These are phyloP conservation scores for Alternaria sp. DNA, from an alignment of 2,329 filamentous ascomycete species.

Conservation along the genomic window DNA sequence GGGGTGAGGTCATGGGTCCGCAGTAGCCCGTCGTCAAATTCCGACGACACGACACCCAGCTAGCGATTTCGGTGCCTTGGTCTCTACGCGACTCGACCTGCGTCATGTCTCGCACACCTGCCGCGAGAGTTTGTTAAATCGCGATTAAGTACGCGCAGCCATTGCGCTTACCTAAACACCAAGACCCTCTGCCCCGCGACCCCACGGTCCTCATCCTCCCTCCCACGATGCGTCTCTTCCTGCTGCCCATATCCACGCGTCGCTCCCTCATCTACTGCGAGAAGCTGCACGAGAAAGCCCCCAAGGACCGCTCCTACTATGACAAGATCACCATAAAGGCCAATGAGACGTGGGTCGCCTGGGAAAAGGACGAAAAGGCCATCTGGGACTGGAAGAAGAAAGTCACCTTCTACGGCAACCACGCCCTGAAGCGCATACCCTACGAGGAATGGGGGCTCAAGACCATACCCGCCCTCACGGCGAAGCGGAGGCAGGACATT, in stretches of 20 bases:
- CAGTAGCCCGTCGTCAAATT: background rate
- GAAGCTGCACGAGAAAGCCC: conserved; percentile 64
- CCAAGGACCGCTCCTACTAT: conserved; percentile 60
- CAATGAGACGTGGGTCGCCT: conserved; percentile 78
- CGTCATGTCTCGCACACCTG: conserved; percentile 23
- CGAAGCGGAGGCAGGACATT: conserved; percentile 69
- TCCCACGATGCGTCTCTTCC: conserved; percentile 81
- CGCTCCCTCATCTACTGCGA: conserved; percentile 93
- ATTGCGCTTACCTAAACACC: conserved; percentile 22
- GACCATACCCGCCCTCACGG: conserved; percentile 82
- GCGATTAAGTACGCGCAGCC: conserved; percentile 12
- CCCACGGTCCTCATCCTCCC: background rate
- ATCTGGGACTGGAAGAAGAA: conserved; percentile 80
- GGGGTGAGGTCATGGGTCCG: conserved; percentile 6
- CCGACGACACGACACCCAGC: background rate
- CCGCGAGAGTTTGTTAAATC: background rate
- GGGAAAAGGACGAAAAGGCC: conserved; percentile 77
- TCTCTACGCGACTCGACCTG: conserved; percentile 17
- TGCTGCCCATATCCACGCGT: conserved; percentile 89
- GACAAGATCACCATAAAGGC: conserved; percentile 76
- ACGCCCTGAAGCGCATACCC: conserved; percentile 82
- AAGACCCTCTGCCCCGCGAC: background rate
- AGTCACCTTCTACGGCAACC: conserved; percentile 85
- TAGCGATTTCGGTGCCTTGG: background rate
- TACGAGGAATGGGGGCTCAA: conserved; percentile 99